Conservation (phyloP, 1,284 basidiomycete species). For the Ceraceosorus bombacis region DNA sequence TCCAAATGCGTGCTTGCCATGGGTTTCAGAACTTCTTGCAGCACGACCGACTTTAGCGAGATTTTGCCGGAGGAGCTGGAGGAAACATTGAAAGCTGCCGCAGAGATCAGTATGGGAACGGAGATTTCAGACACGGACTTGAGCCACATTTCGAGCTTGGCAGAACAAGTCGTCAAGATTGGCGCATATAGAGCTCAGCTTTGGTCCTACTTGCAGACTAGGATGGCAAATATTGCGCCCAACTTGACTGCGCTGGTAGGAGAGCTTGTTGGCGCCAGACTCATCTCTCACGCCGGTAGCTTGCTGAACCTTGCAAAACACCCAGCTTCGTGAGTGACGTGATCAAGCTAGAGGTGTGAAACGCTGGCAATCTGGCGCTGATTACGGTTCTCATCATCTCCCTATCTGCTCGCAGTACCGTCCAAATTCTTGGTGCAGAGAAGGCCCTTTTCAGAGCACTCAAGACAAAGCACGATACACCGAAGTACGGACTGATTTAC, state of each 20-base stretch:
- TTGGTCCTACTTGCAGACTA: conserved; percentile 86
- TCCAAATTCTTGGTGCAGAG: conserved; percentile 96
- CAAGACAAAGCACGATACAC: conserved; percentile 98
- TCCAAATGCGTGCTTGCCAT: conserved; percentile 58
- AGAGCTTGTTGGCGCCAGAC: conserved; percentile 87
- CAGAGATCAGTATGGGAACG: conserved; percentile 93
- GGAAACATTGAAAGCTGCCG: conserved; percentile 78
- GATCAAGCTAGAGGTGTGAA: no score
- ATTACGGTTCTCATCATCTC: neutral
- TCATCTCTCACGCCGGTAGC: conserved; percentile 94
- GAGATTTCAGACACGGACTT: conserved; percentile 96
- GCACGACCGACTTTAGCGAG: conserved; percentile 72
- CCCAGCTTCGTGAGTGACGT: conserved; percentile 62
- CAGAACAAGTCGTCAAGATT: conserved; percentile 95
- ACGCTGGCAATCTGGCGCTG: no score
- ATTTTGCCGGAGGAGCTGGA: conserved; percentile 83
- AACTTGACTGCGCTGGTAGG: conserved; percentile 93
- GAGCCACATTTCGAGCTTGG: conserved; percentile 84
- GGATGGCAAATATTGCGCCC: conserved; percentile 94
- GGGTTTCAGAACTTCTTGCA: conserved; percentile 71
- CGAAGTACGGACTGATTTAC: conserved; percentile 95
- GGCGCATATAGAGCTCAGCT: conserved; percentile 87
- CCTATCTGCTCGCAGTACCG: conserved; percentile 53
- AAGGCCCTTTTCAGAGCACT: conserved; percentile 96
- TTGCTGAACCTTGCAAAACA: conserved; percentile 89